These are phyloP conservation scores for Aspergillus sclerotialis DNA, from an alignment of 2,329 filamentous ascomycete genomes.

Conservation along the genomic window DNA sequence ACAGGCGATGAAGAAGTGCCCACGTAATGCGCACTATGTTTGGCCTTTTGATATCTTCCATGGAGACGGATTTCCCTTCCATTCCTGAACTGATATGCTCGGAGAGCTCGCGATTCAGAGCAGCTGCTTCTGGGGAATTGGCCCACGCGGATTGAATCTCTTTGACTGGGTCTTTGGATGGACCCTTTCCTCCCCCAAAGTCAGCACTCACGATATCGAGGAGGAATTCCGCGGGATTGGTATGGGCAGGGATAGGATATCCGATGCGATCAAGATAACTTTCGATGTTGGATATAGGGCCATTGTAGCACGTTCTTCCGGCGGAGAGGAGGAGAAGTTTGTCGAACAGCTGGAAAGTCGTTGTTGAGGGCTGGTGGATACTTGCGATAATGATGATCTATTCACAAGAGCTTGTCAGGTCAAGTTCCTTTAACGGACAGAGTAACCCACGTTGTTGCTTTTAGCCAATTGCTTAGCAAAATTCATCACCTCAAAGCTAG, in stretches of 20 bases:
- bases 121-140: constrained; percentile 37
- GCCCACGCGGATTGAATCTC: constrained; percentile 52
- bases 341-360: constrained; percentile 74
- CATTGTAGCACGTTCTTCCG: constrained; percentile 68
- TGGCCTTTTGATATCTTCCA: constrained; percentile 29
- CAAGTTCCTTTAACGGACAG: too few relatives aligned
- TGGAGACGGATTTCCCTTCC: constrained; percentile 14
- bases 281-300: constrained; percentile 51
- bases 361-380: constrained; percentile 78
- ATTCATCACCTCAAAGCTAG: constrained; percentile 67
- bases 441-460: constrained; percentile 58
- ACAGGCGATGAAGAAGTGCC: constrained; percentile 67
- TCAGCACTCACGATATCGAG: constrained; percentile 74
- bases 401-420: too few relatives aligned
- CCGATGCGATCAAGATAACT: constrained; percentile 58
- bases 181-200: constrained; percentile 50
- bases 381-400: constrained; percentile 73
- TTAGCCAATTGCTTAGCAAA: constrained; percentile 63
- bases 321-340: constrained; percentile 66
- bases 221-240: constrained; percentile 73
- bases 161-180: constrained; percentile 44
- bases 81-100: constrained; percentile 12
- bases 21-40: constrained; percentile 47
- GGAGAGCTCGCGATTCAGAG: constrained; percentile 23
- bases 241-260: constrained; percentile 58